phyloP scores from a whole-genome alignment of 1,284 basidiomycete genomes.

The Ceratobasidium sp. region DNA sequence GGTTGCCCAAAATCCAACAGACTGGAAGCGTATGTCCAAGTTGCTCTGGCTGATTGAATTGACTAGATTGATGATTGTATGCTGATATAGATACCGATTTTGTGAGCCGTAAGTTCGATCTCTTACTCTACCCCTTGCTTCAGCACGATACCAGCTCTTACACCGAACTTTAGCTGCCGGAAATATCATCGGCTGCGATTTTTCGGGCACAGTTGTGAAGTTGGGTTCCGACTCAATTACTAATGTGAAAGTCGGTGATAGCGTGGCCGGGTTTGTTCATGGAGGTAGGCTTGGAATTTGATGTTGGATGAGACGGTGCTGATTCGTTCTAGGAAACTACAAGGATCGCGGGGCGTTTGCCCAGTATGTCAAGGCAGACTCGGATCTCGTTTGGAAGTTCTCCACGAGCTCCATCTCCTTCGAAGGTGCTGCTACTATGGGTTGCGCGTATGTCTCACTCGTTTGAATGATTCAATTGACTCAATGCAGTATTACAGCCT shows the following conservation, averaged over 20 bases:
- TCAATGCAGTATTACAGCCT: constrained; percentile 17
- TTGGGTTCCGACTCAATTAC: constrained; percentile 42
- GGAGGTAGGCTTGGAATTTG: constrained; percentile 42
- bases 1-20: constrained; percentile 48
- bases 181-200: constrained; percentile 51
- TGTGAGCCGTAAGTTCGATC: constrained; percentile 17
- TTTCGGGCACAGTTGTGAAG: constrained; percentile 48
- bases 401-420: constrained; percentile 42
- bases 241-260: constrained; percentile 48
- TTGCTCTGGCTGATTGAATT: not conserved
- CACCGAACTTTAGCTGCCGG: constrained; percentile 43
- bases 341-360: constrained; percentile 32
- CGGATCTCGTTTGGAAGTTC: constrained; percentile 36
- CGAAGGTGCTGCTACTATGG: constrained; percentile 45
- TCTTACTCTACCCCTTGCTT: no score
- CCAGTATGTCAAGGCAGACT: constrained; percentile 23
- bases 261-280: constrained; percentile 51
- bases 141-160: not conserved
- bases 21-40: constrained; percentile 46
- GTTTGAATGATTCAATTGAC: not conserved
- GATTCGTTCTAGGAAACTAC: constrained; percentile 7
- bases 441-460: constrained; percentile 28
- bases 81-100: constrained; percentile 4
- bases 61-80: not conserved
- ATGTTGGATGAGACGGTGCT: not conserved